These are phyloP conservation scores for Trichocomaceae sp. DNA, from an alignment of 2,329 filamentous ascomycete species.

Conservation along the genomic window DNA sequence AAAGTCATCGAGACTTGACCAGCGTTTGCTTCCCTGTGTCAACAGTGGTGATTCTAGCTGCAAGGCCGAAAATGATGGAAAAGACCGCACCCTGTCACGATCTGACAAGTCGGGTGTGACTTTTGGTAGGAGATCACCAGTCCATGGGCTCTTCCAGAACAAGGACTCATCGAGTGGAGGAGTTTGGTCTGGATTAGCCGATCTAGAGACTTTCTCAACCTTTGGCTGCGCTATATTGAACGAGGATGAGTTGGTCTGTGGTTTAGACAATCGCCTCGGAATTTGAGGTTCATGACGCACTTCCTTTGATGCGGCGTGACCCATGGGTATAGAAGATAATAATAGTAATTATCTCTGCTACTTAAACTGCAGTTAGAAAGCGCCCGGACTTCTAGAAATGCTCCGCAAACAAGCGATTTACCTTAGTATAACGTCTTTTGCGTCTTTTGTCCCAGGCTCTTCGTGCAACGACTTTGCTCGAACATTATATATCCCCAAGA, in stretches of 20 bases:
- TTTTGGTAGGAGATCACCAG: slow-evolving; percentile 21
- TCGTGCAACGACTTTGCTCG: not conserved
- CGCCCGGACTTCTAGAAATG: not conserved
- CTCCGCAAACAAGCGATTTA: not conserved
- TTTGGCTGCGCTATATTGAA: slow-evolving; percentile 6
- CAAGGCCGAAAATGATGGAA: slow-evolving; percentile 17
- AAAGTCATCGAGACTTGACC: slow-evolving; percentile 10
- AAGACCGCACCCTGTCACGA: slow-evolving; percentile 18
- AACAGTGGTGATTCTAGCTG: slow-evolving; percentile 4
- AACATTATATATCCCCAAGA: not conserved
- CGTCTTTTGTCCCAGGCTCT: not conserved
- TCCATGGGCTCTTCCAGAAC: slow-evolving; percentile 32
- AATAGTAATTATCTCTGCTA: not conserved
- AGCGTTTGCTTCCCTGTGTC: slow-evolving; percentile 9
- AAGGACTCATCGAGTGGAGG: slow-evolving; percentile 14
- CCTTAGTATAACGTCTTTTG: too few species aligned
- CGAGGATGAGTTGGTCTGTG: slow-evolving; percentile 23
- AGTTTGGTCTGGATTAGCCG: not conserved
- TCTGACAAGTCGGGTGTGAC: slow-evolving; percentile 12
- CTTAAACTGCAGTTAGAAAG: not conserved
- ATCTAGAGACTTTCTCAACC: not conserved
- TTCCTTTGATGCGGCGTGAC: slow-evolving; percentile 29
- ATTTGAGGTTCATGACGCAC: slow-evolving; percentile 27
- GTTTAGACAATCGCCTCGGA: slow-evolving; percentile 33
- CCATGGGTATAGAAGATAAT: slow-evolving; percentile 24